phyloP scores from a whole-genome alignment of 805 yeast genomes.

The Grigorovia humatica region DNA sequence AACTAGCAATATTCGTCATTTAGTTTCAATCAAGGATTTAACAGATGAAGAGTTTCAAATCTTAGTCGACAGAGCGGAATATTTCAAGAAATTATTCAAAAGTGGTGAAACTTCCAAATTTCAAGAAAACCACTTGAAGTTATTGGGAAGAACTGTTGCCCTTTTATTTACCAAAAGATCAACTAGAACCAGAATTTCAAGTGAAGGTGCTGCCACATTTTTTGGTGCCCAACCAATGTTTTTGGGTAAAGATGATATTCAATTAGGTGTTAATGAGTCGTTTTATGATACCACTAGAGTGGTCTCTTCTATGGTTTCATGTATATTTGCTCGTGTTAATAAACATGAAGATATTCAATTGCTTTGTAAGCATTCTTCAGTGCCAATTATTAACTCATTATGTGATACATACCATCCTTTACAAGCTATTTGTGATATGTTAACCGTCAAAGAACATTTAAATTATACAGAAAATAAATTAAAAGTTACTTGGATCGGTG shows the following conservation, averaged over 20 bases:
- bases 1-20: constrained; percentile 41
- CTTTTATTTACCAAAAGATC: constrained; percentile 83
- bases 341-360: constrained; percentile 73
- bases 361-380: constrained; percentile 66
- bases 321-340: constrained; percentile 92
- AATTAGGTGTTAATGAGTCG: constrained; percentile 90
- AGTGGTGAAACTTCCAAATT: constrained; percentile 34
- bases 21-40: constrained; percentile 73
- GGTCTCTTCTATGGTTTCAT: constrained; percentile 91
- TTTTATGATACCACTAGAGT: constrained; percentile 82
- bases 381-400: constrained; percentile 86
- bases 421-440: constrained; percentile 86
- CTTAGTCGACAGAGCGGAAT: constrained; percentile 69
- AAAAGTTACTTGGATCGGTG: constrained; percentile 93
- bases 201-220: constrained; percentile 88
- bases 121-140: constrained; percentile 35
- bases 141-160: constrained; percentile 75
- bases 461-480: constrained; percentile 31
- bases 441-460: constrained; percentile 68
- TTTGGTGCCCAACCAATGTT: constrained; percentile 97
- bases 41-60: constrained; percentile 58
- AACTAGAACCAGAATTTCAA: constrained; percentile 87
- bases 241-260: constrained; percentile 92
- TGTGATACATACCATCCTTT: constrained; percentile 92
- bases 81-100: constrained; percentile 55